These are phyloP conservation scores for Boletus patriciae DNA, from an alignment of 768 basidiomycete genomes.

Conservation along the genomic window DNA sequence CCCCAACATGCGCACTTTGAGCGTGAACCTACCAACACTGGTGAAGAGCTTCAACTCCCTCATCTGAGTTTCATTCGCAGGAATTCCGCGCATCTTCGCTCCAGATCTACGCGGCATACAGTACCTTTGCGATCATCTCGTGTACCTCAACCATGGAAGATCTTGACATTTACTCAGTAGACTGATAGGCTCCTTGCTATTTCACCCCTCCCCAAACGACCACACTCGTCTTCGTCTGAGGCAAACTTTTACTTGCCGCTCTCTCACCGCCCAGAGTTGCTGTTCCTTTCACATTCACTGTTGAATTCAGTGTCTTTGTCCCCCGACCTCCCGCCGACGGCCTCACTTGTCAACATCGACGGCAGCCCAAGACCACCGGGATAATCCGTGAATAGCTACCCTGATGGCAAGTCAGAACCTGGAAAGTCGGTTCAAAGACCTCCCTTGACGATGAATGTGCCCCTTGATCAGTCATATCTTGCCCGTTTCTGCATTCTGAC, in stretches of 20 bases:
- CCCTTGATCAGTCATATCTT: background rate
- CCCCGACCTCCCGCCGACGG: slow-evolving; percentile 5
- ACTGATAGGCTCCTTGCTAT: slow-evolving; percentile 20
- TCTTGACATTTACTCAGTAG: slow-evolving; percentile 11
- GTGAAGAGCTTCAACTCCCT: slow-evolving; percentile 38
- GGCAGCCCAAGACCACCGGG: background rate
- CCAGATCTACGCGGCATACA: slow-evolving; percentile 8
- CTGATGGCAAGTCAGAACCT: slow-evolving; percentile 7
- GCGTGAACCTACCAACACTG: background rate
- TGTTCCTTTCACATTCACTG: slow-evolving; percentile 1
- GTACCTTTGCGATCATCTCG: background rate
- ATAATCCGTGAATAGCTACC: background rate
- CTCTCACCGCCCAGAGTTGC: slow-evolving; percentile 9
- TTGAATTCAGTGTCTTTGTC: background rate
- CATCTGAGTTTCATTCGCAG: slow-evolving; percentile 28
- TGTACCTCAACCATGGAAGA: background rate
- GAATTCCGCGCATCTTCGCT: slow-evolving; percentile 3
- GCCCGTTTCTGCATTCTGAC: background rate
- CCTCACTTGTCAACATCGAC: background rate
- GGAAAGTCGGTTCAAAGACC: slow-evolving; percentile 1
- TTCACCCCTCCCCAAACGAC: slow-evolving; percentile 23
- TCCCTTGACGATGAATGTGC: background rate
- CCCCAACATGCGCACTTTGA: slow-evolving; percentile 18
- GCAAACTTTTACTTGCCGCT: slow-evolving; percentile 10
- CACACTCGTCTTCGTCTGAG: slow-evolving; percentile 11